A percentile compares a stretch with the other conserved stretches of the same genome.
Conservation (phyloP, 768 basidiomycete genomes). For the Pulveroboletus sp. region DNA sequence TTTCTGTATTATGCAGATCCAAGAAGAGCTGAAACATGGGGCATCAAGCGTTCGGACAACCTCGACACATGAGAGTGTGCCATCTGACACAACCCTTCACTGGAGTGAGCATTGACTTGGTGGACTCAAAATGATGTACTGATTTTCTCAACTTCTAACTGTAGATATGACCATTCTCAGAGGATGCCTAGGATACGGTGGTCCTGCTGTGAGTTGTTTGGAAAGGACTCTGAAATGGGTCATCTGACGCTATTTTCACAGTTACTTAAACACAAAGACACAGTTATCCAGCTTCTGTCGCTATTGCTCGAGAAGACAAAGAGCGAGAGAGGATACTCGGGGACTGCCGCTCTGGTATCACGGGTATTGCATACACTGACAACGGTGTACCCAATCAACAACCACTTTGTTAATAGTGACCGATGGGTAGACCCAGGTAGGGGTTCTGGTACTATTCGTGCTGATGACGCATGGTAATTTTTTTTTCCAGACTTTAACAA, state of each 20-base stretch:
- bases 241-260: constrained; percentile 25
- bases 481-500: constrained; percentile 53
- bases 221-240: background rate
- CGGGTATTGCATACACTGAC: constrained; percentile 74
- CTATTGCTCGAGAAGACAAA: constrained; percentile 77
- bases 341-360: constrained; percentile 74
- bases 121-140: background rate
- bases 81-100: constrained; percentile 87
- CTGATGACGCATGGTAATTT: constrained; percentile 6
- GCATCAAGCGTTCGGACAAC: constrained; percentile 86
- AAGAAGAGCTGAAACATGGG: constrained; percentile 84
- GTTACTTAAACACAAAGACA: constrained; percentile 68
- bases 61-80: constrained; percentile 66
- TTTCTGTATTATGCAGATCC: constrained; percentile 71
- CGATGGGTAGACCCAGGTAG: constrained; percentile 78
- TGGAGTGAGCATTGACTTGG: constrained; percentile 63
- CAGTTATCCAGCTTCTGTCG: constrained; percentile 59
- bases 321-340: constrained; percentile 85
- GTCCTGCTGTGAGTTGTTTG: constrained; percentile 47
- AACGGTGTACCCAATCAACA: constrained; percentile 73
- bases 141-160: constrained; percentile 1
- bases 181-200: constrained; percentile 78
- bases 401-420: constrained; percentile 77
- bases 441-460: constrained; percentile 13
- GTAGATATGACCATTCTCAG: constrained; percentile 79